phyloP scores from a whole-genome alignment of 2,329 filamentous ascomycete species.

The Pyricularia sp. region DNA sequence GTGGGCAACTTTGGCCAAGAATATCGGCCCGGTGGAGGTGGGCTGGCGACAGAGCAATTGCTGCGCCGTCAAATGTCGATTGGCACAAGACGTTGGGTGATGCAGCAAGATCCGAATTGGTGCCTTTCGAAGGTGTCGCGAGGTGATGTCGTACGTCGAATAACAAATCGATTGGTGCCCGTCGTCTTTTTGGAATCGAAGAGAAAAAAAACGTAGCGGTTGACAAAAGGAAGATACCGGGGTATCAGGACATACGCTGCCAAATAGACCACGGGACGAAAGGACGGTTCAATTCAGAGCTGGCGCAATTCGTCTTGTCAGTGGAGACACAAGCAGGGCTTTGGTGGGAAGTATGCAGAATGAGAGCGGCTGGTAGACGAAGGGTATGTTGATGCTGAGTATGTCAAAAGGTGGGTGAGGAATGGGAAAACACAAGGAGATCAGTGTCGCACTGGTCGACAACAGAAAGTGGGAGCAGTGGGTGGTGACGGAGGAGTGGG shows the following conservation, averaged over 20 bases:
- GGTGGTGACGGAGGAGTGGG: constrained; percentile 4
- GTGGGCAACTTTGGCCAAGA: constrained; percentile 3
- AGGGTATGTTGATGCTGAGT: not conserved
- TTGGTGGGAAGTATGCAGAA: not conserved
- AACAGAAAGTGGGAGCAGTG: constrained; percentile 2
- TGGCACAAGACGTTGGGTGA: not conserved
- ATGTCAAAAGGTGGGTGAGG: not conserved
- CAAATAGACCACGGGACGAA: not conserved
- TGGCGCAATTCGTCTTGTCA: not conserved
- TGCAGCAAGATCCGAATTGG: not conserved
- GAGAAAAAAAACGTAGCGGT: not conserved
- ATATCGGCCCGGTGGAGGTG: not conserved
- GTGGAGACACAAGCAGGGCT: not conserved
- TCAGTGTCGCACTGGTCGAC: constrained; percentile 2
- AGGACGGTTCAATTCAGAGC: not conserved
- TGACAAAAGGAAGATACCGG: not conserved
- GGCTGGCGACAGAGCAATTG: not conserved
- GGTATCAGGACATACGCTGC: not conserved
- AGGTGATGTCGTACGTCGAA: not conserved
- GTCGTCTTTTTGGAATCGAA: not conserved
- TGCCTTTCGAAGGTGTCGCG: not conserved
- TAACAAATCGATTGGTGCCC: not conserved
- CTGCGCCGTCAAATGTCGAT: not conserved
- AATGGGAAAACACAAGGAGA: constrained; percentile 2
- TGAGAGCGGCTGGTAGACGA: not conserved